Base-by-base conservation (phyloP, 768 basidiomycete genomes). In the Lanmaoa rubissima region DNA sequence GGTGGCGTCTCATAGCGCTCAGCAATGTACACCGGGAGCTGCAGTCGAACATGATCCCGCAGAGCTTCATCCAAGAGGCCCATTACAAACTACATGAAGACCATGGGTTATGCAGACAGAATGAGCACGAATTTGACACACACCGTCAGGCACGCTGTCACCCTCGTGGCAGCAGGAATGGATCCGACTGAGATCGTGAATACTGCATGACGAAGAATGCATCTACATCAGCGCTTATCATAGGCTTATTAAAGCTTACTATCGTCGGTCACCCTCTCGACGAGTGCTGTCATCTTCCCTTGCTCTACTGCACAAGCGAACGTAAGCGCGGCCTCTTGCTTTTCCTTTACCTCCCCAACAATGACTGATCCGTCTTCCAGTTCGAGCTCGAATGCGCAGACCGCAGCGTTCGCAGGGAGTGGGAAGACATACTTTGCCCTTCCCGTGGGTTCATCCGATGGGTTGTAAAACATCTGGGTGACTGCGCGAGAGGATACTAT, bases 121-220 rank as follows among this genome's bases (percentile, higher is more conserved):
- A 43, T 1, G 5, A 31, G n/a, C 3, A 54, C 11, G 1, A 19
- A 39, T 13, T 3, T 10, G 21, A 39, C 45, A 63, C 77, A 51
- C 61, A 84, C 83, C 43, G 76, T 77, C 35, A 84, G 26, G 35
- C 67, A 69, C 0, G 76, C 74, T 26, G 68, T 70, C 4, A 84
- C 76, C 1, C 65, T 76, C 41, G 75, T 60, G 2, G 60, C 57
- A 0, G 79, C 70, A 32, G 80, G 79, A 49, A 85, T 76, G 0
- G 79, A 78, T 11, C 84, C 84, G 5, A 85, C 61, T 4, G 84
- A 85, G 38, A 85, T 81, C 1, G 78, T 81, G 62, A 85, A 84
- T 51, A 82, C 84, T 85, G 44, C 0, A 44, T 11, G 13, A 28
- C 13, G 7, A 40, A 35, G 12, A 28, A 35, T 4, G 2, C 8